A percentile compares a stretch with the other conserved stretches of the same genome.
Evolutionary conservation across 1,284 basidiomycete genomes (phyloP).

Genomic region (Inonotus hispidus): DNA sequence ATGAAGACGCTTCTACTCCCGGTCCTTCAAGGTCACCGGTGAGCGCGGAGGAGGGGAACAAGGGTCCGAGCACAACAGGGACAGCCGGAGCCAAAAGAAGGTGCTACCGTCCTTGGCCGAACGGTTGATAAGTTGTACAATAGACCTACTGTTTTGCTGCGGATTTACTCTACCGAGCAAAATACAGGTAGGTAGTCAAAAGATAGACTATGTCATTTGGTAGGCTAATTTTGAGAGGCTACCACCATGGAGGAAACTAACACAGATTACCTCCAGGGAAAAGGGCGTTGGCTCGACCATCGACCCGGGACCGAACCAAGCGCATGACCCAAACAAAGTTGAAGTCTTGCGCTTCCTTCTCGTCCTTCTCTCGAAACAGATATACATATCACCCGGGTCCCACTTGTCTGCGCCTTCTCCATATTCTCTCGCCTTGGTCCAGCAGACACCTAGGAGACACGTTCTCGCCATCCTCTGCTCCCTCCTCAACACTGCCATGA

Average conservation of each 20-base stretch:
- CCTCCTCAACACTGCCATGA: conserved; percentile 83
- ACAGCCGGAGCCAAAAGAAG: conserved; percentile 32
- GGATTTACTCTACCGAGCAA: conserved; percentile 83
- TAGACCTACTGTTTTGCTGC: conserved; percentile 87
- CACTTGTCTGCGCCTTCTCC: conserved; percentile 67
- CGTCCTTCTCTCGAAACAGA: conserved; percentile 81
- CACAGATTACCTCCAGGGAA: conserved; percentile 55
- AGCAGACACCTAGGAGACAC: conserved; percentile 72
- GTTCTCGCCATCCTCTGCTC: conserved; percentile 88
- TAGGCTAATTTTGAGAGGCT: conserved; percentile 31
- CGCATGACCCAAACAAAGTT: conserved; percentile 75
- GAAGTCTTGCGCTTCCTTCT: conserved; percentile 84
- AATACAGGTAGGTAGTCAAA: conserved; percentile 74
- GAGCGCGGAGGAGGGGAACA: background rate
- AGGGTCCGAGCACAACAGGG: conserved; percentile 4
- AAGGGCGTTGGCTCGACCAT: conserved; percentile 82
- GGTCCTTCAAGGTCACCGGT: conserved; percentile 23
- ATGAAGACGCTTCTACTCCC: conserved; percentile 33
- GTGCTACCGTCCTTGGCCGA: conserved; percentile 72
- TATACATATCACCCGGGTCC: conserved; percentile 70
- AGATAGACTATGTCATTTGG: conserved; percentile 86
- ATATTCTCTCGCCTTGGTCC: conserved; percentile 73
- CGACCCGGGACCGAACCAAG: conserved; percentile 59
- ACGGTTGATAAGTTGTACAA: conserved; percentile 67
- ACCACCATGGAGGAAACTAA: background rate